Percentiles rank a stretch among this genome's conserved stretches.
phyloP scores from a whole-genome alignment of 768 basidiomycete species.

The Clavulina sp. region DNA sequence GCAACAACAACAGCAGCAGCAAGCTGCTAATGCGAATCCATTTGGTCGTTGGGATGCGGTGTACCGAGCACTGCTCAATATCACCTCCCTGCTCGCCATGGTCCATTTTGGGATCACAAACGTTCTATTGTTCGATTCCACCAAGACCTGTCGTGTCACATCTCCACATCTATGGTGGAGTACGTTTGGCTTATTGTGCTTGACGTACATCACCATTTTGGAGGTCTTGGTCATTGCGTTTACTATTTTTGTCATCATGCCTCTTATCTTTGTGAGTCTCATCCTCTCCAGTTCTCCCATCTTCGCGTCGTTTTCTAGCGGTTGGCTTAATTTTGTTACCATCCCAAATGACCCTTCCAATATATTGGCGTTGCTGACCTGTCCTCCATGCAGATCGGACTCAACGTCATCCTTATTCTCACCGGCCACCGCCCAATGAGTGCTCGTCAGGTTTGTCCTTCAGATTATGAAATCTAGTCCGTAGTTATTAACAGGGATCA shows the following conservation, averaged over 20 bases:
- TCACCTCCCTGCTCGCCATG: constrained; percentile 38
- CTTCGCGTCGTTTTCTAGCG: not conserved
- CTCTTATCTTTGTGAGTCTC: constrained; percentile 53
- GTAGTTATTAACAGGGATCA: too few relatives aligned
- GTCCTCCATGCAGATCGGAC: constrained; percentile 34
- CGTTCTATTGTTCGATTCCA: constrained; percentile 59
- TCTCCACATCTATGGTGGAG: constrained; percentile 82
- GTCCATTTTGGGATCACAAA: constrained; percentile 74
- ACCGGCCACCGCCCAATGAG: constrained; percentile 56
- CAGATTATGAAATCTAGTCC: too few relatives aligned
- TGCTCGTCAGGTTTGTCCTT: too few relatives aligned
- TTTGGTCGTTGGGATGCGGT: not conserved
- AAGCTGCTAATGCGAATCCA: not conserved
- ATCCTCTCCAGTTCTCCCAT: not conserved
- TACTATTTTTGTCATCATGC: constrained; percentile 61
- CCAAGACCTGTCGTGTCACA: constrained; percentile 50
- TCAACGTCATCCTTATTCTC: constrained; percentile 64
- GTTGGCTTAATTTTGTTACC: not conserved
- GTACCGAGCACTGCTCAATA: not conserved
- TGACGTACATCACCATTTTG: constrained; percentile 56
- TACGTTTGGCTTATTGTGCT: constrained; percentile 58
- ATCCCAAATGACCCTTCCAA: too few relatives aligned
- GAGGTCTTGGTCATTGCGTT: constrained; percentile 61
- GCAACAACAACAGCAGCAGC: not conserved
- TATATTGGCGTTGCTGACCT: constrained; percentile 7